Conservation (phyloP, 1,139 yeast species). For the Kurtzmaniella quercitrusa region DNA sequence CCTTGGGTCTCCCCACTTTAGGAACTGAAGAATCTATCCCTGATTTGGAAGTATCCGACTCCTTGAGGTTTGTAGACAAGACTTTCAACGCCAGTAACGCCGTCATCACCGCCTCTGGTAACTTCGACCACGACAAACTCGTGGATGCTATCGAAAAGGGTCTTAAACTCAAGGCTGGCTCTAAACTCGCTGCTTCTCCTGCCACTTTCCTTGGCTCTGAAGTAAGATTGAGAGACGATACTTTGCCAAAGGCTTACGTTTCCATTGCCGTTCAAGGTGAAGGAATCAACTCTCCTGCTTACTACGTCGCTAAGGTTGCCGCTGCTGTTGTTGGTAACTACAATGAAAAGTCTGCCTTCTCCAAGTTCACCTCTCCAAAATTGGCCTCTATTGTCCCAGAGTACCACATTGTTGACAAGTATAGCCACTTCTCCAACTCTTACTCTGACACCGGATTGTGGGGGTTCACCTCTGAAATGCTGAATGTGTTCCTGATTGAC, state of each 20-base stretch:
- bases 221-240: conserved; percentile 83
- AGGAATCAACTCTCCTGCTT: conserved; percentile 56
- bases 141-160: conserved; percentile 58
- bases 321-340: conserved; percentile 65
- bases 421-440: conserved; percentile 65
- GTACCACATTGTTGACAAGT: conserved; percentile 68
- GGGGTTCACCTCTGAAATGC: conserved; percentile 70
- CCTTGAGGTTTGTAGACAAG: conserved; percentile 50
- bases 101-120: conserved; percentile 72
- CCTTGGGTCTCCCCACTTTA: conserved; percentile 67
- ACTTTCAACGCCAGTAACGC: conserved; percentile 60
- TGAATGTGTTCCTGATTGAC: conserved; percentile 57
- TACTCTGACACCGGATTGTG: conserved; percentile 78
- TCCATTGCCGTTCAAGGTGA: conserved; percentile 75
- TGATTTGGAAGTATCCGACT: conserved; percentile 55
- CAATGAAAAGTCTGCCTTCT: conserved; percentile 47
- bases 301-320: conserved; percentile 69
- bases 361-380: conserved; percentile 78
- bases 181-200: conserved; percentile 49
- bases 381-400: conserved; percentile 71
- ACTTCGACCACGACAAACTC: conserved; percentile 61
- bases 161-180: conserved; percentile 47
- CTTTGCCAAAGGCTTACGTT: conserved; percentile 74
- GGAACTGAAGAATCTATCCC: conserved; percentile 66
- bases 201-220: conserved; percentile 78